Evolutionary conservation across 1,284 basidiomycete genomes (phyloP), one percentile per base, ranked within the genome.

Genomic region (Pterula multifida): DNA sequence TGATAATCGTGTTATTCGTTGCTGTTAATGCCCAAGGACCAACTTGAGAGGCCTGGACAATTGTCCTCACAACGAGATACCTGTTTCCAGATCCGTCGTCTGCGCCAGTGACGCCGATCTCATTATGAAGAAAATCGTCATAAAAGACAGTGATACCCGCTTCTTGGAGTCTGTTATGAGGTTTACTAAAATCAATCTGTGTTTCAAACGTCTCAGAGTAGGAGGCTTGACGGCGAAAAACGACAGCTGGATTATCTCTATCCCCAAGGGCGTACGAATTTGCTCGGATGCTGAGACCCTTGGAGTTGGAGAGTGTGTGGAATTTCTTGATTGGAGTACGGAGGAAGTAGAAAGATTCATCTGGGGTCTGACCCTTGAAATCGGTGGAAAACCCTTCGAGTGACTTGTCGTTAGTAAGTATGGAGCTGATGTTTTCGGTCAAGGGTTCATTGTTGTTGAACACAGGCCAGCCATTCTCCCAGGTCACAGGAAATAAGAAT

Each of bases 401-500:
- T 3, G 60, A 58, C 12, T 57, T 57, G 25, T 58, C 58, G 51
- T 67, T 61, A 4, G 51, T 24, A 15, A 67, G 55, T 0, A 65
- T 59, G 24, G 56, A 57, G 4, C 54, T 52, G 23, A 63, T 52
- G 39, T 63, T 60, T 45, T 64, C 61, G 15, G 54, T 56, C 15
- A 68, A n/a, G 3, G 65, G 63, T 26, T 57, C 45, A 0, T 61
- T 64, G 36, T 52, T 45, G 51, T 69, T 68, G 53, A 67, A 65
- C 1, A 68, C 57, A 0, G 68, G 68, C 68, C 65, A 69, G 47
- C 64, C 65, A 36, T 63, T 57, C 51, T 65, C 60, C 68, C 68
- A 72, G 4, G 63, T 65, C 0, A 71, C 66, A 1, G 70, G 68
- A 49, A 70, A 70, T 26, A 71, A 55, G 54, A 67, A 68, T 1